phyloP scores from a whole-genome alignment of 768 basidiomycete genomes.

The Lepiota brunneoincarnata region DNA sequence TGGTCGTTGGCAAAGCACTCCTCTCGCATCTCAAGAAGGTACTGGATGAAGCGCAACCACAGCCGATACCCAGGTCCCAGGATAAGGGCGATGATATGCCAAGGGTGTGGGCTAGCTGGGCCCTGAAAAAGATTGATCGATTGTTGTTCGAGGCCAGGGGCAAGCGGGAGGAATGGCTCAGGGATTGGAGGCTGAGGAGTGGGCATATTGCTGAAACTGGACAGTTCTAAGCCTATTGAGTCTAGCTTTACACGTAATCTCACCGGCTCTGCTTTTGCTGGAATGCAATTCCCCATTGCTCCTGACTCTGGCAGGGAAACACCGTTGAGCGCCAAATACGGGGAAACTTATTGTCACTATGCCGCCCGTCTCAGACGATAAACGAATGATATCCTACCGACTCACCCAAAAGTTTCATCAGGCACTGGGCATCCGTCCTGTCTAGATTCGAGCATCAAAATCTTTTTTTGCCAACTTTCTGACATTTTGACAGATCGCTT shows the following conservation, averaged over 20 bases:
- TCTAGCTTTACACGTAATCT: not conserved
- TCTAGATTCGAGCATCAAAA: no score
- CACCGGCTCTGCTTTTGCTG: not conserved
- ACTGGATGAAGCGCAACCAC: constrained; percentile 14
- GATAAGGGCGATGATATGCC: constrained; percentile 18
- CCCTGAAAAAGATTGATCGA: constrained; percentile 27
- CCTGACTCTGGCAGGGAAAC: no score
- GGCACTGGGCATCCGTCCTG: no score
- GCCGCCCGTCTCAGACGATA: no score
- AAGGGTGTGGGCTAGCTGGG: constrained; percentile 26
- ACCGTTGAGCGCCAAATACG: no score
- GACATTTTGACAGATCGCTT: no score
- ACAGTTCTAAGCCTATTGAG: not conserved
- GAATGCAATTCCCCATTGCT: no score
- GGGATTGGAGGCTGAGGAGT: constrained; percentile 6
- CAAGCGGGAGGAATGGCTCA: not conserved
- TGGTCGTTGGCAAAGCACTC: constrained; percentile 38
- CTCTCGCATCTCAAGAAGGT: constrained; percentile 33
- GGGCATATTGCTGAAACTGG: not conserved
- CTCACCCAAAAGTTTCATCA: no score
- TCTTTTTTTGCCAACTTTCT: no score
- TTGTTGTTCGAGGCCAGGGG: constrained; percentile 14
- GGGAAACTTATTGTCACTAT: no score
- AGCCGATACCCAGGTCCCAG: constrained; percentile 4
- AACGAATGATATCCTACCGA: no score